A percentile compares a stretch with the other conserved stretches of the same genome.
phyloP scores from a whole-genome alignment of 2,329 filamentous ascomycete species.

The Myriosclerotinia duriaeana region DNA sequence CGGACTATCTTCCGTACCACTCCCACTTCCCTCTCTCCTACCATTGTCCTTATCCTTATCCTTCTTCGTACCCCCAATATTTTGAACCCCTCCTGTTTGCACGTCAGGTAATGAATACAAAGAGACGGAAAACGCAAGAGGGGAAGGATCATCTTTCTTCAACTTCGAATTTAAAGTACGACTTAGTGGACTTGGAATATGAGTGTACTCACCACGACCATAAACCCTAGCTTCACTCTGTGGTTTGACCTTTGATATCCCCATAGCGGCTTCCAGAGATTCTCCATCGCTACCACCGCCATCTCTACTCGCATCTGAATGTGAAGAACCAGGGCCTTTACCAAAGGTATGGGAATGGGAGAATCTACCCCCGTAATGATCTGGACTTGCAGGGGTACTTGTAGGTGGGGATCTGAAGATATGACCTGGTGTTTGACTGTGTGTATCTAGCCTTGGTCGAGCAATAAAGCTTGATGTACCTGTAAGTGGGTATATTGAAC shows the following conservation, averaged over 20 bases:
- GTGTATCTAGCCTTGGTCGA: conserved; percentile 10
- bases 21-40: conserved; percentile 20
- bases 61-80: conserved; percentile 11
- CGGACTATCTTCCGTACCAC: conserved; percentile 29
- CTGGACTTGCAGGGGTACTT: conserved; percentile 2
- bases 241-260: conserved; percentile 47
- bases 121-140: conserved; percentile 2
- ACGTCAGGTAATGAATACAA: conserved; percentile 15
- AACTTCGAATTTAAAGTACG: not conserved
- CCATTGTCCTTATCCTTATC: conserved; percentile 20
- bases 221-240: conserved; percentile 53
- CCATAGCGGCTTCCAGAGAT: conserved; percentile 43
- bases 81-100: conserved; percentile 18
- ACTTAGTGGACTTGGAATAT: not conserved
- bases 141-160: not conserved
- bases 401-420: conserved; percentile 8
- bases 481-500: conserved; percentile 1
- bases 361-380: conserved; percentile 20
- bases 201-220: conserved; percentile 51
- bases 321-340: conserved; percentile 13
- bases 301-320: conserved; percentile 18
- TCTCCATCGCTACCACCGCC: conserved; percentile 20
- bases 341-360: conserved; percentile 5
- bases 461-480: conserved; percentile 11
- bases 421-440: conserved; percentile 3